phyloP scores from a whole-genome alignment of 2,329 filamentous ascomycete species.

The Aspergillus fijiensis region DNA sequence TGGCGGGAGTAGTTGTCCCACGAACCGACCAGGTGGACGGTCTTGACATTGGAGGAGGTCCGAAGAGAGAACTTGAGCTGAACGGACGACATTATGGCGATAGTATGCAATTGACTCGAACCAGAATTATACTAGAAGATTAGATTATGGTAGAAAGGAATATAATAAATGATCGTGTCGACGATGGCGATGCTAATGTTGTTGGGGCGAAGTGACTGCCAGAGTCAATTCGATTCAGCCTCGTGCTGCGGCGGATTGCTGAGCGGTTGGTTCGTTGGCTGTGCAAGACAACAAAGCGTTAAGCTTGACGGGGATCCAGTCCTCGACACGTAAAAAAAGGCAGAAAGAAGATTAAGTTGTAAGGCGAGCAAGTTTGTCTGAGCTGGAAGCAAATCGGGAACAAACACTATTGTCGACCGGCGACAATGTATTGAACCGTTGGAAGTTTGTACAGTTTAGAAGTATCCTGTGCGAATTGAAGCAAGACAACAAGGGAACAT shows the following conservation, averaged over 20 bases:
- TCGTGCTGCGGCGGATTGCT: constrained; percentile 10
- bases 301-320: constrained; percentile 30
- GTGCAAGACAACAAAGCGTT: constrained; percentile 18
- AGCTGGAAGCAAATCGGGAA: constrained; percentile 26
- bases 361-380: constrained; percentile 25
- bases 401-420: constrained; percentile 34
- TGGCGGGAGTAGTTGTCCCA: constrained; percentile 98
- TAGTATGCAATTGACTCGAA: constrained; percentile 29
- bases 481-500: constrained; percentile 31
- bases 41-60: constrained; percentile 95
- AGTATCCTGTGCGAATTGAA: constrained; percentile 29
- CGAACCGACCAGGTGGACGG: constrained; percentile 93
- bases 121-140: constrained; percentile 30
- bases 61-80: constrained; percentile 95
- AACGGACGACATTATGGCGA: constrained; percentile 74
- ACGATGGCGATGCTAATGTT: constrained; percentile 18
- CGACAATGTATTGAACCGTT: constrained; percentile 29
- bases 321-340: constrained; percentile 30
- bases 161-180: constrained; percentile 24
- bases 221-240: constrained; percentile 25
- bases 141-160: constrained; percentile 22
- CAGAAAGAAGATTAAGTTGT: constrained; percentile 20
- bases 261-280: constrained; percentile 20
- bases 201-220: constrained; percentile 28
- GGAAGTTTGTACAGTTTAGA: constrained; percentile 25